phyloP scores from a whole-genome alignment of 371 early-diverging fungal genomes.

The Basidiobolus meristosporus region DNA sequence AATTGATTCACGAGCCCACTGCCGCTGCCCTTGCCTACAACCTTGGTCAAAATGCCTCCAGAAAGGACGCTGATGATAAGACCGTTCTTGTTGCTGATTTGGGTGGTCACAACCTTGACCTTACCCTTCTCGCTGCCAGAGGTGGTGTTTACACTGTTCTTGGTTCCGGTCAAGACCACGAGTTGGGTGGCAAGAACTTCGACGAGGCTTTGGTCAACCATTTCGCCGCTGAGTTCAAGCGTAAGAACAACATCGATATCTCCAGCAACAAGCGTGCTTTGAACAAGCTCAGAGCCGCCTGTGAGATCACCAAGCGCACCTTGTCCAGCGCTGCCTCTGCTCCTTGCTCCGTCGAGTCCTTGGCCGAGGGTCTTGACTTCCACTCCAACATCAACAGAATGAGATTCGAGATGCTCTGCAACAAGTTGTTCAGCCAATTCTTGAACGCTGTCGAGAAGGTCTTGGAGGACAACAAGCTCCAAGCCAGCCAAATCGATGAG shows the following conservation, averaged over 20 bases:
- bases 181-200: constrained; percentile 81
- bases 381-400: constrained; percentile 69
- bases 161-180: constrained; percentile 62
- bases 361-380: constrained; percentile 76
- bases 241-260: constrained; percentile 67
- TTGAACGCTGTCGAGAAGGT: constrained; percentile 48
- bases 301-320: constrained; percentile 89
- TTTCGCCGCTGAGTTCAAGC: constrained; percentile 75
- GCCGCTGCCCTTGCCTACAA: constrained; percentile 93
- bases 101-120: constrained; percentile 90
- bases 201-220: constrained; percentile 75
- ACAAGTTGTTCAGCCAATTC: constrained; percentile 58
- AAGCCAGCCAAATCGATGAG: constrained; percentile 38
- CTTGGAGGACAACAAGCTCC: constrained; percentile 11
- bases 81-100: constrained; percentile 88
- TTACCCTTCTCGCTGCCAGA: constrained; percentile 71
- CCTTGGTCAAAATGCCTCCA: constrained; percentile 31
- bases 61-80: constrained; percentile 18
- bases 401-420: constrained; percentile 81
- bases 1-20: constrained; percentile 88
- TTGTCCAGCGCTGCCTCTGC: constrained; percentile 26
- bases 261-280: constrained; percentile 47
- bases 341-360: background rate
- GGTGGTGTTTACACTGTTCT: constrained; percentile 83
- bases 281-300: constrained; percentile 63